A percentile compares a stretch with the other conserved stretches of the same genome.
phyloP scores from a whole-genome alignment of 1,139 yeast species.

The Yamadazyma sp. region DNA sequence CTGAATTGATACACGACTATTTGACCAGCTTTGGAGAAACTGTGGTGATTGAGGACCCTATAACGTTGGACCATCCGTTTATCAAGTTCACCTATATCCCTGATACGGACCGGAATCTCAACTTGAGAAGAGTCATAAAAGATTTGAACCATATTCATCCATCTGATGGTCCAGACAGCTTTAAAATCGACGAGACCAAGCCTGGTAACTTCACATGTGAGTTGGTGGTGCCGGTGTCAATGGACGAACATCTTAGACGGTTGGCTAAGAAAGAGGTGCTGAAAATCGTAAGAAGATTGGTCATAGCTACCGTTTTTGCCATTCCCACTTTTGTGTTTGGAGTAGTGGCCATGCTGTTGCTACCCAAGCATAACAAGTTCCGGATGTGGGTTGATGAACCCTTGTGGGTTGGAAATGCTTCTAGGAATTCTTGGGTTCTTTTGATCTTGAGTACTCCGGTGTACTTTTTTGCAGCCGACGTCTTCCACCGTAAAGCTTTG shows the following conservation, averaged over 20 bases:
- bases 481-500: slow-evolving; percentile 66
- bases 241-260: slow-evolving; percentile 62
- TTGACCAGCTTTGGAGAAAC: slow-evolving; percentile 57
- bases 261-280: slow-evolving; percentile 51
- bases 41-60: slow-evolving; percentile 53
- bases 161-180: slow-evolving; percentile 19
- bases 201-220: slow-evolving; percentile 45
- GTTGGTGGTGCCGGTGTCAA: slow-evolving; percentile 56
- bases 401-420: slow-evolving; percentile 62
- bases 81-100: slow-evolving; percentile 68
- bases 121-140: slow-evolving; percentile 52
- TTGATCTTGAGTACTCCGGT: slow-evolving; percentile 69
- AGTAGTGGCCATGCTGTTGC: slow-evolving; percentile 63
- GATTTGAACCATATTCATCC: slow-evolving; percentile 50
- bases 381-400: slow-evolving; percentile 60
- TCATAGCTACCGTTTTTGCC: slow-evolving; percentile 39
- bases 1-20: slow-evolving; percentile 51
- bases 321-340: slow-evolving; percentile 73
- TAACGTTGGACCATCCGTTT: slow-evolving; percentile 55
- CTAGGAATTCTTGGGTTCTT: slow-evolving; percentile 65
- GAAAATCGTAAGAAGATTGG: slow-evolving; percentile 47
- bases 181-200: slow-evolving; percentile 21
- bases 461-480: slow-evolving; percentile 71
- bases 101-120: slow-evolving; percentile 41
- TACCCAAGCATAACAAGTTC: slow-evolving; percentile 43